Evolutionary conservation across 2,329 filamentous ascomycete genomes (phyloP).

Genomic region (Fusarium sp.): DNA sequence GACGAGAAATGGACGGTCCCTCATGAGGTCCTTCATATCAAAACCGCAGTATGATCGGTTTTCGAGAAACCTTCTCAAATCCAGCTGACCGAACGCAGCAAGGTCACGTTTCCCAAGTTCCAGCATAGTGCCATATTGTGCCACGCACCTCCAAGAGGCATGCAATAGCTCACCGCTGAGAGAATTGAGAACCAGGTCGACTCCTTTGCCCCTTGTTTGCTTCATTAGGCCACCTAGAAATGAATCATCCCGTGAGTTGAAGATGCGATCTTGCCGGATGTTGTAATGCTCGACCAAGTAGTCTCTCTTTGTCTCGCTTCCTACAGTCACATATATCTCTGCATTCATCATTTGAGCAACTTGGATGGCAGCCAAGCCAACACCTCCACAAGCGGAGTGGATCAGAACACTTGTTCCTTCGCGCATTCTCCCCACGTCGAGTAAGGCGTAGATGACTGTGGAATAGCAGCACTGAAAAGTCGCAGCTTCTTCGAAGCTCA

Average conservation of each 20-base stretch:
- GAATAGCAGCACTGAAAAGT: constrained; percentile 53
- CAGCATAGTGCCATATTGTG: constrained; percentile 52
- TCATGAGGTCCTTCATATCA: too few species aligned
- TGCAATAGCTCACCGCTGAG: constrained; percentile 50
- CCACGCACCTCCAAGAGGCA: constrained; percentile 54
- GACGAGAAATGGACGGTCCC: too few species aligned
- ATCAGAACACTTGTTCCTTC: constrained; percentile 51
- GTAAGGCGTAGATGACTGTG: constrained; percentile 53
- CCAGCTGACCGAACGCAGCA: too few species aligned
- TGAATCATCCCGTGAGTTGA: constrained; percentile 44
- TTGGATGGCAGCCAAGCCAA: constrained; percentile 53
- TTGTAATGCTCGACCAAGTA: constrained; percentile 51
- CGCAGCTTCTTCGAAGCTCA: constrained; percentile 49
- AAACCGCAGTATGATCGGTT: too few species aligned
- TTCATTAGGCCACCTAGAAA: constrained; percentile 50
- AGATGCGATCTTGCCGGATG: constrained; percentile 52
- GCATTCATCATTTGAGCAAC: constrained; percentile 29
- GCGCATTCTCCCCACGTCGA: constrained; percentile 34
- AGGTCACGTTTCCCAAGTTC: constrained; percentile 51
- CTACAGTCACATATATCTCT: constrained; percentile 54
- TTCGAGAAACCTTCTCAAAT: too few species aligned
- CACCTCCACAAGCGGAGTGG: constrained; percentile 52
- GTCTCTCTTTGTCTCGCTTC: constrained; percentile 52
- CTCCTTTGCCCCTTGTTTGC: constrained; percentile 49
- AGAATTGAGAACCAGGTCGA: constrained; percentile 55